Percentiles rank a stretch among this genome's conserved stretches.
These are phyloP conservation scores for Passiflora organensis DNA, from an alignment of 345 rosid species.

Conservation along the genomic window DNA sequence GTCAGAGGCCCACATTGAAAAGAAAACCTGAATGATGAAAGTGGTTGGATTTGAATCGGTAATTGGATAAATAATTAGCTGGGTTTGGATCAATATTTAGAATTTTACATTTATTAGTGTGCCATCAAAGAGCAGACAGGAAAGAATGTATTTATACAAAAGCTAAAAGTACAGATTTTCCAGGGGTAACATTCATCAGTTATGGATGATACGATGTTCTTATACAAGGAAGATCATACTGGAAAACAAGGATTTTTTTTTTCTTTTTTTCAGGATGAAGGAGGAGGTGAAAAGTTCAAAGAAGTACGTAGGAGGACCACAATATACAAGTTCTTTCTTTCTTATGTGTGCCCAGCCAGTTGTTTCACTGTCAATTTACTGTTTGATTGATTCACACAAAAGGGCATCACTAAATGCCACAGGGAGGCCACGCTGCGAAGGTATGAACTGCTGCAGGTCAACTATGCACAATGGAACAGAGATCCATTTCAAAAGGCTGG, in stretches of 20 bases:
- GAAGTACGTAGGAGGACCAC: no score
- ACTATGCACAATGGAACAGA: conserved; percentile 1
- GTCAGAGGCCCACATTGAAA: no score
- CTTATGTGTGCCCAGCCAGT: not conserved
- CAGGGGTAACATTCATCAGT: no score
- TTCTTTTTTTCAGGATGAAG: not conserved
- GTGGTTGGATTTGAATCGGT: no score
- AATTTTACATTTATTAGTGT: no score
- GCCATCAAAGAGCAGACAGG: no score
- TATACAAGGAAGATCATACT: not conserved
- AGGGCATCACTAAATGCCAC: conserved; percentile 2
- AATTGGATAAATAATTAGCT: no score
- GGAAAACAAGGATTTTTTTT: not conserved
- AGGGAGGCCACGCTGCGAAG: not conserved
- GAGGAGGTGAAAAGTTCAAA: not conserved
- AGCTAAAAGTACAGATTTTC: no score
- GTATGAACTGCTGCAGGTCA: not conserved
- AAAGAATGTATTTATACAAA: no score
- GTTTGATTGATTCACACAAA: not conserved
- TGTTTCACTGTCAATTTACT: not conserved
- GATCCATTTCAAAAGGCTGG: not conserved
- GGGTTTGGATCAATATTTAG: no score
- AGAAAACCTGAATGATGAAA: no score
- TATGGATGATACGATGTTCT: no score
- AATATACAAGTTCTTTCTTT: not conserved